These are phyloP conservation scores for Monosporascus sp. DNA, from an alignment of 2,329 filamentous ascomycete species.

Conservation along the genomic window DNA sequence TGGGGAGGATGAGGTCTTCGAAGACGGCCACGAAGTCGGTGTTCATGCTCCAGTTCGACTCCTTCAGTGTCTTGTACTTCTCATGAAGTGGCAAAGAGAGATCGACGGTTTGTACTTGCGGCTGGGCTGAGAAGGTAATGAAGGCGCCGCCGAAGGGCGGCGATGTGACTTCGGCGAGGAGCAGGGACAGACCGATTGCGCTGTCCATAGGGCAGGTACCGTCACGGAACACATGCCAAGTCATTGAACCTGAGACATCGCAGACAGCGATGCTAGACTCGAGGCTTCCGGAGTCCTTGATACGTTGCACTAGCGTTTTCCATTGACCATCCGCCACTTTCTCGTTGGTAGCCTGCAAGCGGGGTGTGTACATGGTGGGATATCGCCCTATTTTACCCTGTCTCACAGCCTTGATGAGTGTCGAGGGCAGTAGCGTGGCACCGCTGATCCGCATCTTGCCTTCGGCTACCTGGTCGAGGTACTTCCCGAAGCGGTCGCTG, in stretches of 20 bases:
- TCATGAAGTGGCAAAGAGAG: slow-evolving; percentile 32
- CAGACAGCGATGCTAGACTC: slow-evolving; percentile 51
- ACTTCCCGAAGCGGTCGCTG: slow-evolving; percentile 41
- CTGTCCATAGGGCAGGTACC: slow-evolving; percentile 46
- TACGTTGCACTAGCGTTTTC: slow-evolving; percentile 52
- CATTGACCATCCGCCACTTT: slow-evolving; percentile 48
- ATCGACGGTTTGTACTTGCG: slow-evolving; percentile 37
- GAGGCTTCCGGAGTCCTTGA: slow-evolving; percentile 50
- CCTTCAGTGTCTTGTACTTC: slow-evolving; percentile 32
- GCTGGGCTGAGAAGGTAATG: slow-evolving; percentile 47
- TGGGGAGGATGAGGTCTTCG: slow-evolving; percentile 46
- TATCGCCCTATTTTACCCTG: slow-evolving; percentile 1
- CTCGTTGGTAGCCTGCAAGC: slow-evolving; percentile 16
- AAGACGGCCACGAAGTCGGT: slow-evolving; percentile 55
- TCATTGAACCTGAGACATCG: slow-evolving; percentile 55
- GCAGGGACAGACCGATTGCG: slow-evolving; percentile 51
- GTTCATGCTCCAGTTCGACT: slow-evolving; percentile 33
- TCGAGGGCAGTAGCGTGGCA: slow-evolving; percentile 49
- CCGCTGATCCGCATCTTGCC: slow-evolving; percentile 50
- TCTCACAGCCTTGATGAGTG: slow-evolving; percentile 32
- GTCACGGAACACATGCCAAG: slow-evolving; percentile 32
- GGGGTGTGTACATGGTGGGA: not conserved
- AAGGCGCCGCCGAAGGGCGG: slow-evolving; percentile 50
- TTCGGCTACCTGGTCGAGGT: slow-evolving; percentile 42
- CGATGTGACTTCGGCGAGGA: slow-evolving; percentile 47